Evolutionary conservation across 495 filamentous ascomycete species (phyloP).

Genomic region (Lasiosphaeriaceae sp.): DNA sequence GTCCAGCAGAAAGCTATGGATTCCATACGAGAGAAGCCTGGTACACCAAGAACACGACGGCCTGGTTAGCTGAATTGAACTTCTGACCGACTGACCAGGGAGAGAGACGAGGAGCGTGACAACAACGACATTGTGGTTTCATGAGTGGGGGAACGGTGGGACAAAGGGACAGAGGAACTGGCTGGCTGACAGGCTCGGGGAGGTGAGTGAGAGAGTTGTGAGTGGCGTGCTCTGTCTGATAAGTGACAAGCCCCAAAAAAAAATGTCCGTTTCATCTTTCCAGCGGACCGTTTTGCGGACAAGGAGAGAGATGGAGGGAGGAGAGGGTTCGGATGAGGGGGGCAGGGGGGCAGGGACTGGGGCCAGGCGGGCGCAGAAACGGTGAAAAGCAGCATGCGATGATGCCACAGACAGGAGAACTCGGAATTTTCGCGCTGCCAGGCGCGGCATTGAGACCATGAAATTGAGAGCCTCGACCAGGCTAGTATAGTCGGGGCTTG

Average conservation of each 20-base stretch:
- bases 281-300: too few relatives aligned
- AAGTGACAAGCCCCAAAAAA: too few relatives aligned
- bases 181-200: neutral
- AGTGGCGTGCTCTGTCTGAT: neutral
- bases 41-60: neutral
- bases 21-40: constrained; percentile 71
- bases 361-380: neutral
- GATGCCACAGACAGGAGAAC: neutral
- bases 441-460: constrained; percentile 25
- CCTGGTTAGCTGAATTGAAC: neutral
- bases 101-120: neutral
- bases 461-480: constrained; percentile 10
- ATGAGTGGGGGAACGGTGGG: constrained; percentile 23
- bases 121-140: constrained; percentile 13
- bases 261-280: too few relatives aligned
- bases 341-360: neutral
- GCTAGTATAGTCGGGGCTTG: constrained; percentile 2
- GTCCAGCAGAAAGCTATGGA: constrained; percentile 61
- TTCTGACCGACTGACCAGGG: neutral
- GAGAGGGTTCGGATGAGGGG: too few relatives aligned
- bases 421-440: constrained; percentile 18
- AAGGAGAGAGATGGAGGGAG: too few relatives aligned
- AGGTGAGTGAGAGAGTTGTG: neutral
- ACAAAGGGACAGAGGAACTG: neutral
- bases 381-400: neutral